Evolutionary conservation across 192 early-diverging fungal species (phyloP).

Genomic region (Helicostylum pulchrum): DNA sequence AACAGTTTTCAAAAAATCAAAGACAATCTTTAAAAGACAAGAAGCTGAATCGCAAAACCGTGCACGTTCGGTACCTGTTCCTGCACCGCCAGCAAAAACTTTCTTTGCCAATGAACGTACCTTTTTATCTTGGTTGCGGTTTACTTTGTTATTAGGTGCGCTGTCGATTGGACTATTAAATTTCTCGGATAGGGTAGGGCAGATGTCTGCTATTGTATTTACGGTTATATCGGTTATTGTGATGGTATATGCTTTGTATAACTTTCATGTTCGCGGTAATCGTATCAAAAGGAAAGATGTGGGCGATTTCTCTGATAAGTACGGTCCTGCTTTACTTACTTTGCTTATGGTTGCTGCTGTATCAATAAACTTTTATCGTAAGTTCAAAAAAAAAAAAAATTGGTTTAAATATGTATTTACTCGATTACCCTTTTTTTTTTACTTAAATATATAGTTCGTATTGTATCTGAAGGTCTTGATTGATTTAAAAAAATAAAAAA

Average conservation of each 20-base stretch:
- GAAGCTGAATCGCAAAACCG: neutral
- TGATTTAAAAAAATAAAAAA: too few relatives aligned
- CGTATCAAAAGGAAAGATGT: conserved; percentile 60
- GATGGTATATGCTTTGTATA: conserved; percentile 73
- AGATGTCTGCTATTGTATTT: conserved; percentile 65
- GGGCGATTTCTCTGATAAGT: conserved; percentile 73
- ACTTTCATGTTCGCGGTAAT: conserved; percentile 73
- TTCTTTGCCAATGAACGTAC: conserved; percentile 94
- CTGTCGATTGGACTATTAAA: conserved; percentile 73
- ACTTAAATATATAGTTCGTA: too few relatives aligned
- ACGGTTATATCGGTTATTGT: conserved; percentile 63
- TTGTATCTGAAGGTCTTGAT: too few relatives aligned
- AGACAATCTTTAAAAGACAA: conserved; percentile 13
- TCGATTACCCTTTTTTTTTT: too few relatives aligned
- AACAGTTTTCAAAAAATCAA: conserved; percentile 25
- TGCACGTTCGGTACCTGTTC: conserved; percentile 37
- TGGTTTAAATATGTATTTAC: too few relatives aligned
- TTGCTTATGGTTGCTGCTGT: conserved; percentile 59
- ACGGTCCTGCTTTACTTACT: conserved; percentile 68
- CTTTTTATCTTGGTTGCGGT: conserved; percentile 83
- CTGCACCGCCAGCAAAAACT: conserved; percentile 75
- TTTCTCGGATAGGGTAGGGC: conserved; percentile 69
- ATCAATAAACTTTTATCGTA: conserved; percentile 70
- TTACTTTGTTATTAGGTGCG: conserved; percentile 66
- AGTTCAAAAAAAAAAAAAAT: conserved; percentile 20